These are phyloP conservation scores for Didymella lethalis DNA, from an alignment of 2,329 filamentous ascomycete species.

Conservation along the genomic window DNA sequence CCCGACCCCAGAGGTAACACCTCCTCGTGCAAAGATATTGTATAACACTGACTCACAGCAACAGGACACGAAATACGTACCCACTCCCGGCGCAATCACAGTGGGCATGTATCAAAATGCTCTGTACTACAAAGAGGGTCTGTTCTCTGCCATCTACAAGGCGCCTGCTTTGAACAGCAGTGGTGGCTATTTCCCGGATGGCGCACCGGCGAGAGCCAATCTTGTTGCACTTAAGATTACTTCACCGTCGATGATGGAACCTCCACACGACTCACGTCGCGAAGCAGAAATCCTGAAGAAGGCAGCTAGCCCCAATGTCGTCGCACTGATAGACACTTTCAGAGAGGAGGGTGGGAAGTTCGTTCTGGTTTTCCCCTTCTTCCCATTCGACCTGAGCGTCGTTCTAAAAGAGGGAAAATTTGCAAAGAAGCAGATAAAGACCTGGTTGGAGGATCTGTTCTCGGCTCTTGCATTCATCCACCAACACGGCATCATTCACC, in stretches of 20 bases:
- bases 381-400: constrained; percentile 75
- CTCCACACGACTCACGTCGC: constrained; percentile 82
- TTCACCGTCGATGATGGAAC: constrained; percentile 72
- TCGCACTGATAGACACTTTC: constrained; percentile 78
- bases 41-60: constrained; percentile 1
- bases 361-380: constrained; percentile 85
- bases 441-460: constrained; percentile 73
- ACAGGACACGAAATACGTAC: constrained; percentile 44
- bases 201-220: constrained; percentile 28
- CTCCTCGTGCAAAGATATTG: background rate
- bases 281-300: constrained; percentile 77
- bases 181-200: constrained; percentile 43
- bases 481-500: constrained; percentile 79
- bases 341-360: constrained; percentile 72
- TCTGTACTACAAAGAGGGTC: constrained; percentile 67
- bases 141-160: constrained; percentile 85
- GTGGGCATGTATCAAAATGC: constrained; percentile 67
- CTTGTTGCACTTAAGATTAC: constrained; percentile 86
- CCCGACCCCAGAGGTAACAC: constrained; percentile 34
- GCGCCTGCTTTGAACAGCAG: constrained; percentile 55
- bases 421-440: constrained; percentile 50
- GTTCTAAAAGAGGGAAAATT: constrained; percentile 64
- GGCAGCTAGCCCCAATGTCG: constrained; percentile 65
- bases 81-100: constrained; percentile 48
- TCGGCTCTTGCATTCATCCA: constrained; percentile 76